phyloP scores from a whole-genome alignment of 306 rosid species.

The Quercus robur region DNA sequence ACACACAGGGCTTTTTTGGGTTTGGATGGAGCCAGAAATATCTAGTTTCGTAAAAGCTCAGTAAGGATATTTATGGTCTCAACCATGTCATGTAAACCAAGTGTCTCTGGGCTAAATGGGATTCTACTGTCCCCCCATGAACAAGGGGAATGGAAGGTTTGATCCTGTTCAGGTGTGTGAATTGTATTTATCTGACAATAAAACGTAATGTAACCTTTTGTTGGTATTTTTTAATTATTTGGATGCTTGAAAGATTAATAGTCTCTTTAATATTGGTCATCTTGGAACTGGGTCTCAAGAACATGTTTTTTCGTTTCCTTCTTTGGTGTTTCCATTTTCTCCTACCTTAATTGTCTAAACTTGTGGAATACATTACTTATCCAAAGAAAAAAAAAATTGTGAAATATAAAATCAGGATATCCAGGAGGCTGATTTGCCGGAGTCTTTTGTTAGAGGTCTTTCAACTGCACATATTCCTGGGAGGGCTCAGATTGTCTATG shows the following conservation, averaged over 20 bases:
- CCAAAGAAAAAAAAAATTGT: not conserved
- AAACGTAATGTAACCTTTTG: not conserved
- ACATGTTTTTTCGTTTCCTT: not conserved
- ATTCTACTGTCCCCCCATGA: not conserved
- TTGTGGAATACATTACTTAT: not conserved
- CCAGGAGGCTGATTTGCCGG: slow-evolving; percentile 47
- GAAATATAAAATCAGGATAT: slow-evolving; percentile 19
- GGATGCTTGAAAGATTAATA: no score
- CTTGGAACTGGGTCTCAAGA: not conserved
- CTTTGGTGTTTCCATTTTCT: not conserved
- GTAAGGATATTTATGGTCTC: not conserved
- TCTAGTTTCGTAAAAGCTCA: not conserved
- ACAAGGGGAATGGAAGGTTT: not conserved
- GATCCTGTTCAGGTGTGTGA: not conserved
- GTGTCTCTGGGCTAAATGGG: not conserved
- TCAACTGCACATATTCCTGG: slow-evolving; percentile 61
- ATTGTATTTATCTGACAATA: not conserved
- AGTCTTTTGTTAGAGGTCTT: slow-evolving; percentile 65
- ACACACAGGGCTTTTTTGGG: not conserved
- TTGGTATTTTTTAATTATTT: no score
- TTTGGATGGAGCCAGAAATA: not conserved
- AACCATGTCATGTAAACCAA: not conserved
- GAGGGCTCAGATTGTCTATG: slow-evolving; percentile 65
- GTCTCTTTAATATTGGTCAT: no score
- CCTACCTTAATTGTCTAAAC: not conserved